These are phyloP conservation scores for Leptomonas pyrrhocoris DNA, from an alignment of 208 protist genomes.

Conservation along the genomic window DNA sequence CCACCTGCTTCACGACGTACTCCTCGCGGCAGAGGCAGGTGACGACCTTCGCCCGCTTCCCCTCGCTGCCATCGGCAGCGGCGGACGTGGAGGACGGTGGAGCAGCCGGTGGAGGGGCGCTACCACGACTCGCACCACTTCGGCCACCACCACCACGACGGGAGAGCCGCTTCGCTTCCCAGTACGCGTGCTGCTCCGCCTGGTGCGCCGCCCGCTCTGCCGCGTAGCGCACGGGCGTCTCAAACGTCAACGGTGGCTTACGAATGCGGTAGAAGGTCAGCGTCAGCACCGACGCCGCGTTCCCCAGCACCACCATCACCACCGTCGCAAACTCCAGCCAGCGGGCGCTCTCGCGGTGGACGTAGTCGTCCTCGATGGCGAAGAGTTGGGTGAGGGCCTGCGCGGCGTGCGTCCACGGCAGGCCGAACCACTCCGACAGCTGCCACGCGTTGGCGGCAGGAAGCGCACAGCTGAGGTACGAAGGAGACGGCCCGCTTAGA, in stretches of 20 bases:
- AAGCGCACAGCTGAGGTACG: slow-evolving; percentile 33
- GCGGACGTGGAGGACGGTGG: not conserved
- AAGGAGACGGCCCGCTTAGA: slow-evolving; percentile 3
- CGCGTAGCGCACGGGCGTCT: slow-evolving; percentile 30
- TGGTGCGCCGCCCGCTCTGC: slow-evolving; percentile 25
- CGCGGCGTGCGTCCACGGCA: slow-evolving; percentile 37
- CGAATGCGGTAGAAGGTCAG: slow-evolving; percentile 45
- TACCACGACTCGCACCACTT: not conserved
- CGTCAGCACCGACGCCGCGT: slow-evolving; percentile 28
- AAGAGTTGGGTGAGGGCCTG: slow-evolving; percentile 25
- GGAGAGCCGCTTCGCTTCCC: not conserved
- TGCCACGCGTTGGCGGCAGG: slow-evolving; percentile 40
- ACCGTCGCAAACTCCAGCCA: slow-evolving; percentile 45
- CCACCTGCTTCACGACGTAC: slow-evolving; percentile 69
- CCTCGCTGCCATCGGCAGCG: not conserved
- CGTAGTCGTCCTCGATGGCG: slow-evolving; percentile 4
- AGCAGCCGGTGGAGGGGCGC: not conserved
- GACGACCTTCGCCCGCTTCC: slow-evolving; percentile 26
- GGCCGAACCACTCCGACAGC: slow-evolving; percentile 42
- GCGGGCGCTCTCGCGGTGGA: slow-evolving; percentile 26
- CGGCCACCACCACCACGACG: not conserved
- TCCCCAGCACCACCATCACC: slow-evolving; percentile 19
- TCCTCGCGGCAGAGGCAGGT: slow-evolving; percentile 56
- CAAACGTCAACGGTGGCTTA: slow-evolving; percentile 40
- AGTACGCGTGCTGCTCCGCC: slow-evolving; percentile 20